Percentiles rank a stretch among this genome's conserved stretches.
Evolutionary conservation across 306 rosid species (phyloP).

Genomic region (Cyclanthera cordifolia): DNA sequence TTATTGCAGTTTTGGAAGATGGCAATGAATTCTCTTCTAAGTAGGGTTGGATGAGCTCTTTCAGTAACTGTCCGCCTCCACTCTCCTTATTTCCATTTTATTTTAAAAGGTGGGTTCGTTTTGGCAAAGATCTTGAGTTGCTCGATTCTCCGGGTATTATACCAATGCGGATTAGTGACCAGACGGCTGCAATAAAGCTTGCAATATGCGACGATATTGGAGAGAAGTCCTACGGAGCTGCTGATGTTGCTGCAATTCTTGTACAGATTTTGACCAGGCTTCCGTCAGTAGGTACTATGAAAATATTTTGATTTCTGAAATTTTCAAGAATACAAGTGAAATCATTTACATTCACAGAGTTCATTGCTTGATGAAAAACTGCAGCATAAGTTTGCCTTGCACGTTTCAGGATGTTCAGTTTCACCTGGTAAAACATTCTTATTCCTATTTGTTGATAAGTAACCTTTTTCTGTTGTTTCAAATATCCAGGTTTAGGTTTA

Average conservation of each 20-base stretch:
- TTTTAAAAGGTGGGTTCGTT: slow-evolving; percentile 74
- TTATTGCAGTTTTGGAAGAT: neutral
- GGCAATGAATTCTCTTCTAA: neutral
- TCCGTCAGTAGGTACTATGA: slow-evolving; percentile 50
- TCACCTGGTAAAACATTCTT: neutral
- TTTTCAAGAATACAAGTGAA: neutral
- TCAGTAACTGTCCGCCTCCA: neutral
- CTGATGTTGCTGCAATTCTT: slow-evolving; percentile 80
- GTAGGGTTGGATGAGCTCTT: neutral
- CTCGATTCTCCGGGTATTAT: slow-evolving; percentile 90
- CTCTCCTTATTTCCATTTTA: slow-evolving; percentile 11
- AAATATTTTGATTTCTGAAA: neutral
- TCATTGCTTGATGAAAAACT: neutral
- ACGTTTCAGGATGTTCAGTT: neutral
- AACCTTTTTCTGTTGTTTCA: neutral
- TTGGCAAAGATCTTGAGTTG: slow-evolving; percentile 82
- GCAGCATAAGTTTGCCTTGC: neutral
- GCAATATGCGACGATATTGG: slow-evolving; percentile 98
- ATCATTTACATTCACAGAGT: neutral
- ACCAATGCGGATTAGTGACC: slow-evolving; percentile 92
- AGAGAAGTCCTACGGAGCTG: slow-evolving; percentile 66
- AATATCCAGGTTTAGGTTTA: slow-evolving; percentile 40
- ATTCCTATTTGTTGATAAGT: neutral
- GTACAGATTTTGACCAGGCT: slow-evolving; percentile 77
- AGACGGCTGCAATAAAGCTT: slow-evolving; percentile 89